phyloP scores from a whole-genome alignment of 805 yeast genomes.

The Metschnikowia bowlesiae region DNA sequence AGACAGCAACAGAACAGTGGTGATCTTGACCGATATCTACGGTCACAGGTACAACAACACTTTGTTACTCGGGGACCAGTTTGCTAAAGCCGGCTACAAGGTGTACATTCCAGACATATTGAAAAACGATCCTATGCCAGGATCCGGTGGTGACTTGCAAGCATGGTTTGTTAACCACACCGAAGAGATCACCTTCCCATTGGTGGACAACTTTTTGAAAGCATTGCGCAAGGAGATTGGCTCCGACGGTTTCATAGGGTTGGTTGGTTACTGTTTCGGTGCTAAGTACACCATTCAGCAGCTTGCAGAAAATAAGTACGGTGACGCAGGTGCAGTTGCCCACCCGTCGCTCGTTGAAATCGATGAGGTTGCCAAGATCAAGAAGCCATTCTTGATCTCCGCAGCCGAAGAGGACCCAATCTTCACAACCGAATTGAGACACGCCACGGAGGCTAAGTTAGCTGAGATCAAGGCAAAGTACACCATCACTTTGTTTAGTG shows the following conservation, averaged over 20 bases:
- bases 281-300: conserved; percentile 64
- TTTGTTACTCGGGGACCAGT: conserved; percentile 59
- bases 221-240: conserved; percentile 37
- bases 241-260: conserved; percentile 47
- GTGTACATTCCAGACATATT: conserved; percentile 77
- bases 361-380: conserved; percentile 61
- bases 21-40: conserved; percentile 65
- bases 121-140: conserved; percentile 39
- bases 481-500: conserved; percentile 58
- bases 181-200: conserved; percentile 42
- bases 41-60: conserved; percentile 60
- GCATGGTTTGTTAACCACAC: conserved; percentile 57
- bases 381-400: conserved; percentile 60
- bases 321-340: conserved; percentile 67
- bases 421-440: conserved; percentile 64
- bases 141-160: conserved; percentile 12
- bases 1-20: conserved; percentile 41
- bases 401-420: conserved; percentile 69
- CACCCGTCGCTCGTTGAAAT: conserved; percentile 75
- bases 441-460: conserved; percentile 54
- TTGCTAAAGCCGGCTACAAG: conserved; percentile 58
- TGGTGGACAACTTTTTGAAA: conserved; percentile 46
- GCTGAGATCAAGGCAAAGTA: conserved; percentile 46
- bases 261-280: conserved; percentile 81
- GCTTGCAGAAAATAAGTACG: conserved; percentile 37